phyloP scores from a whole-genome alignment of 2,329 filamentous ascomycete species.

The Ceratocystis eucalypticola region DNA sequence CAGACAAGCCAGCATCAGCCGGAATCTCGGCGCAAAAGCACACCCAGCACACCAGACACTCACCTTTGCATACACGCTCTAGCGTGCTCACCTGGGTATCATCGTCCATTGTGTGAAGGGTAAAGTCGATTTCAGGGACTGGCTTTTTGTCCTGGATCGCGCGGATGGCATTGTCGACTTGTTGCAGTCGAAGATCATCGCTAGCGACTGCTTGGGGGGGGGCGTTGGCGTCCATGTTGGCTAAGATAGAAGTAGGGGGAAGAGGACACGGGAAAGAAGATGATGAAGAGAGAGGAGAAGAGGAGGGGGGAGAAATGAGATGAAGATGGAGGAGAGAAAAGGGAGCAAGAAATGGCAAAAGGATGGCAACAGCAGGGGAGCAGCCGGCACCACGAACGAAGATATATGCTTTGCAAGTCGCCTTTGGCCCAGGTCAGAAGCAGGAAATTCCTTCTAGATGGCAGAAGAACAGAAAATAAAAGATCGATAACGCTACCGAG shows the following conservation, averaged over 20 bases:
- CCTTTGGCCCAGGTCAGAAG: too few species aligned
- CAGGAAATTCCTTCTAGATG: too few species aligned
- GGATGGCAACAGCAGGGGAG: too few species aligned
- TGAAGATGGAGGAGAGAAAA: conserved; percentile 12
- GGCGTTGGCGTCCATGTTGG: conserved; percentile 36
- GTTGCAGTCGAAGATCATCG: conserved; percentile 39
- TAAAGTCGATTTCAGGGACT: conserved; percentile 95
- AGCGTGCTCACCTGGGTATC: conserved; percentile 85
- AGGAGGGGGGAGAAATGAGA: neutral
- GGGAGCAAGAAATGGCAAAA: neutral
- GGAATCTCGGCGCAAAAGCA: too few species aligned
- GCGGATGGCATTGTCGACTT: conserved; percentile 80
- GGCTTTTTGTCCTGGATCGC: conserved; percentile 93
- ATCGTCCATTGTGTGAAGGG: conserved; percentile 96
- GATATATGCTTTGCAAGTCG: too few species aligned
- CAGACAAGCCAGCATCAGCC: too few species aligned
- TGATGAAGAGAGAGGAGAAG: conserved; percentile 1
- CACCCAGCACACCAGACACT: conserved; percentile 18
- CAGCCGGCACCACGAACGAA: too few species aligned
- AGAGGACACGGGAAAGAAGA: neutral
- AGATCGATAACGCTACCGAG: too few species aligned
- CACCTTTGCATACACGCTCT: conserved; percentile 98
- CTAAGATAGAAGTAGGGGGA: neutral
- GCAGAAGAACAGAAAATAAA: too few species aligned
- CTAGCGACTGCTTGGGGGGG: conserved; percentile 24